Base-by-base conservation (phyloP, 306 rosid genomes). In the Begonia masoniana region DNA sequence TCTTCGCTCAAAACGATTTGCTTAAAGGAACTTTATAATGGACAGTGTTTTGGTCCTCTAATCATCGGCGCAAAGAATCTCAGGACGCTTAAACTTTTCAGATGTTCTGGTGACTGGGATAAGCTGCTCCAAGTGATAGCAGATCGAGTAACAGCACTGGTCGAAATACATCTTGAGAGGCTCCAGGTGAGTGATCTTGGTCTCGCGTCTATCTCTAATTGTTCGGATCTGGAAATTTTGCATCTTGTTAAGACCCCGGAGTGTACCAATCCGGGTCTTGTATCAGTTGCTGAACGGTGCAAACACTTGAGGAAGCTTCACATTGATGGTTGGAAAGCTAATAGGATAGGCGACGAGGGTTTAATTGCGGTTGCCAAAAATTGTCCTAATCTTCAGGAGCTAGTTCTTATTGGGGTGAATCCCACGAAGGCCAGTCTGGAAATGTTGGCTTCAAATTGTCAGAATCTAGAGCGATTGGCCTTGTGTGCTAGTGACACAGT, bases 281-380 rank as follows among this genome's bases (percentile, higher is more conserved):
- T 69, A 7, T 36, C 48, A 7, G 74, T 87, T 48, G 94, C 94
- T 17, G 79, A 80, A 50, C 52, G 68, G 15, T 83, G 96, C 57
- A 83, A 56, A 71, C 51, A 47, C 39, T 54, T 87, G 67, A 87
- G 81, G 66, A 87, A 87, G 84, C 77, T 87, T 62, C 94, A 83
- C 70, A 70, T 83, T 55, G 89, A 83, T 78, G 96, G 89, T 15
- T 87, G 96, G 94, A 83, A 84, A 71, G 81, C 77, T 43, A 70
- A 83, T 49, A 68, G 78, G 56, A 87, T 83, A 17, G 84, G 82
- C 11, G 94, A 87, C 46, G 94, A 76, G 57, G 94, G 88, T 61
- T 68, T 87, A 63, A 52, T 78, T 24, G 72, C 84, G 46, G 56
- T 83, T 31, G 89, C 89, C 13, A 69, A 17, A 80, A 78, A 56